Conservation (phyloP, 2,329 filamentous ascomycete species). For the Blumeria graminis region DNA sequence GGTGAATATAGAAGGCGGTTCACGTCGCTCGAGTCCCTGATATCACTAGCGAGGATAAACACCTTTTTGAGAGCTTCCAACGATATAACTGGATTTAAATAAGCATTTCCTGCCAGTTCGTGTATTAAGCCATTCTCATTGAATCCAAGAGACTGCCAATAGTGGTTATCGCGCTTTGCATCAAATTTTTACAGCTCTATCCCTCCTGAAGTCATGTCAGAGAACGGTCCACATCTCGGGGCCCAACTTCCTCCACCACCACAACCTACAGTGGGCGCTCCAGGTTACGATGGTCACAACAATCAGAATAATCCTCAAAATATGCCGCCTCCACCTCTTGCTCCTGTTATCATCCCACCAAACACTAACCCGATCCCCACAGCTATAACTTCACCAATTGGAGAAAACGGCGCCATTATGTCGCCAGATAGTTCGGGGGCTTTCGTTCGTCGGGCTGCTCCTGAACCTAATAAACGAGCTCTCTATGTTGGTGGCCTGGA, state of each 20-base stretch:
- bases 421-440: constrained; percentile 65
- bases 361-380: constrained; percentile 92
- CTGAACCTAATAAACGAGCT: constrained; percentile 95
- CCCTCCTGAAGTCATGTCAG: constrained; percentile 35
- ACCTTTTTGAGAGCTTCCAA: background rate
- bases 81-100: background rate
- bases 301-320: constrained; percentile 45
- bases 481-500: constrained; percentile 90
- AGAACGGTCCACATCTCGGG: constrained; percentile 38
- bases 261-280: constrained; percentile 42
- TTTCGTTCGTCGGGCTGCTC: constrained; percentile 71
- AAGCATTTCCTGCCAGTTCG: background rate
- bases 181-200: too few relatives aligned
- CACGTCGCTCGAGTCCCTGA: constrained; percentile 3
- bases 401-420: constrained; percentile 41
- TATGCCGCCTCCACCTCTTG: constrained; percentile 75
- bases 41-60: constrained; percentile 5
- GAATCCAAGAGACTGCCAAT: background rate
- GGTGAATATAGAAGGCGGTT: background rate
- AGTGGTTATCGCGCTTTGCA: background rate
- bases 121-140: background rate
- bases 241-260: constrained; percentile 46
- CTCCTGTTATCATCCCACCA: constrained; percentile 67
- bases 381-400: constrained; percentile 71
- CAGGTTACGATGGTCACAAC: constrained; percentile 43